A percentile compares a stretch with the other conserved stretches of the same genome.
These are phyloP conservation scores for Lipomyces spencermartinsiae DNA, from an alignment of 805 yeast genomes.

Conservation along the genomic window DNA sequence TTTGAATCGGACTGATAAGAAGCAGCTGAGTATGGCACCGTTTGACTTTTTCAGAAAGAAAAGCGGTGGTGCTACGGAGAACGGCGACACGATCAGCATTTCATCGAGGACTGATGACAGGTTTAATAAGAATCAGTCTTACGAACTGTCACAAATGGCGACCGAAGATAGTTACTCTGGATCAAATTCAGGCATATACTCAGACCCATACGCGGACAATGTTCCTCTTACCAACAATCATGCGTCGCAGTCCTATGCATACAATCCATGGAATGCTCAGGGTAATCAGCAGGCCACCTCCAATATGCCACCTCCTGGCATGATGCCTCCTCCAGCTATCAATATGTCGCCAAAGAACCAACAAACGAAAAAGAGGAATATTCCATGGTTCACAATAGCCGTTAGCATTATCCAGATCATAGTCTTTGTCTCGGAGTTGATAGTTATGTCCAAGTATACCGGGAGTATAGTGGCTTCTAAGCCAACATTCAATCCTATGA, in stretches of 20 bases:
- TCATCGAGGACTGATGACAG: neutral
- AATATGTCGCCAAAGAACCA: constrained; percentile 1
- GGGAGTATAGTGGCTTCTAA: constrained; percentile 70
- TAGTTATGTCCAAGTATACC: constrained; percentile 61
- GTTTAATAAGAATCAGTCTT: constrained; percentile 18
- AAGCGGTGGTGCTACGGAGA: neutral
- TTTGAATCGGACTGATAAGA: neutral
- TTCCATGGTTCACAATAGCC: constrained; percentile 45
- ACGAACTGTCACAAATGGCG: constrained; percentile 26
- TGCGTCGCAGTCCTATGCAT: constrained; percentile 5
- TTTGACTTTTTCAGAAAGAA: constrained; percentile 2
- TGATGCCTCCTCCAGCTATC: constrained; percentile 5
- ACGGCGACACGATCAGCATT: neutral
- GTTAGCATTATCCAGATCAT: constrained; percentile 49
- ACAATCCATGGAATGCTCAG: constrained; percentile 13
- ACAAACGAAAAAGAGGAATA: constrained; percentile 2
- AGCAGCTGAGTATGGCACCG: neutral
- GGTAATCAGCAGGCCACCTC: constrained; percentile 1
- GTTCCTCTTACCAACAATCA: constrained; percentile 26
- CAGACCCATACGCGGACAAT: constrained; percentile 32
- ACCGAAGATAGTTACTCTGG: constrained; percentile 18
- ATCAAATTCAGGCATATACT: constrained; percentile 19
- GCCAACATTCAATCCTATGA: constrained; percentile 79
- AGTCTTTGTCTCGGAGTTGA: constrained; percentile 68
- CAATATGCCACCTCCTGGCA: neutral